A percentile compares a stretch with the other conserved stretches of the same genome.
Conservation (phyloP, 495 filamentous ascomycete species). For the Neurospora intermedia region DNA sequence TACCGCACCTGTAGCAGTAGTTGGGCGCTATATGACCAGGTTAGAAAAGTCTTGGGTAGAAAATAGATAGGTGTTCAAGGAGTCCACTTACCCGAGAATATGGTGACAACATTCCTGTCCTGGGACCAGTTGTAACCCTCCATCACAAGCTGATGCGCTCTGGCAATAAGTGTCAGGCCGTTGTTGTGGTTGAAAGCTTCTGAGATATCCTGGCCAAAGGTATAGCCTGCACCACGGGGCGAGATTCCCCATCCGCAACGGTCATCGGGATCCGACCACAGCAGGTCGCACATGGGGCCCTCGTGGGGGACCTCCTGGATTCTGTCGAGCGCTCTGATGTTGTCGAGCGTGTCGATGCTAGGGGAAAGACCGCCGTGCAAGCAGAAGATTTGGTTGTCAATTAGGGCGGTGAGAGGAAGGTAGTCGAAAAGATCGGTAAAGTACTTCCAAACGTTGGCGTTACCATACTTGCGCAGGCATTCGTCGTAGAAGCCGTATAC, state of each 20-base stretch:
- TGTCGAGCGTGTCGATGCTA: slow-evolving; percentile 95
- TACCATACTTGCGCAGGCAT: slow-evolving; percentile 94
- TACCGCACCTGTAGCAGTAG: slow-evolving; percentile 96
- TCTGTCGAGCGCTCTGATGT: slow-evolving; percentile 88
- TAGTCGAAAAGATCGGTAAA: slow-evolving; percentile 99
- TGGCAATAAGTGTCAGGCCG: slow-evolving; percentile 85
- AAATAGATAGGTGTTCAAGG: neutral
- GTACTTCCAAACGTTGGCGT: slow-evolving; percentile 99
- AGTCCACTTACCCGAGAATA: slow-evolving; percentile 72
- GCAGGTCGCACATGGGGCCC: slow-evolving; percentile 95
- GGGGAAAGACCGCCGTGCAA: slow-evolving; percentile 93
- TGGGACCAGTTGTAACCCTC: slow-evolving; percentile 98
- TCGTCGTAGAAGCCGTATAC: slow-evolving; percentile 98
- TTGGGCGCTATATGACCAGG: slow-evolving; percentile 59
- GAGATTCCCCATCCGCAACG: slow-evolving; percentile 98
- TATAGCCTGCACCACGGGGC: slow-evolving; percentile 93
- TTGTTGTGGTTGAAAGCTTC: slow-evolving; percentile 99
- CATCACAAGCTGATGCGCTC: slow-evolving; percentile 96
- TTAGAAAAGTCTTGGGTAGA: slow-evolving; percentile 3
- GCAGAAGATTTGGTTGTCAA: slow-evolving; percentile 64
- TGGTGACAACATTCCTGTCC: slow-evolving; percentile 94
- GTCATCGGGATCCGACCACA: slow-evolving; percentile 98
- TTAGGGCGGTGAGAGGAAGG: slow-evolving; percentile 92
- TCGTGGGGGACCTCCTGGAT: slow-evolving; percentile 99
- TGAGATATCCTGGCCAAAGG: slow-evolving; percentile 97